Evolutionary conservation across 2,329 filamentous ascomycete species (phyloP).

Genomic region (Cercospora zeae-maydis): DNA sequence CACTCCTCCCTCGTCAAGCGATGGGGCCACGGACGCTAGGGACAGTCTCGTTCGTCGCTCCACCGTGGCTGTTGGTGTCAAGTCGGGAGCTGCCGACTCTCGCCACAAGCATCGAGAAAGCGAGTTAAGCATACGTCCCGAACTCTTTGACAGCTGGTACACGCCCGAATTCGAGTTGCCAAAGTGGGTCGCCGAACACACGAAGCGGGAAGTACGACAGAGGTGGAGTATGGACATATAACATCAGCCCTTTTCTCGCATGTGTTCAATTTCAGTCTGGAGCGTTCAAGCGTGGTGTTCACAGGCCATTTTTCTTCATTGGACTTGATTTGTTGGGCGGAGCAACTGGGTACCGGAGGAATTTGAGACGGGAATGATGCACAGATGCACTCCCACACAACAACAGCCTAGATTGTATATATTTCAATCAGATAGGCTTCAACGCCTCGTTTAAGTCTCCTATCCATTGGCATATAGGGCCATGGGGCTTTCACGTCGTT

Average conservation of each 20-base stretch:
- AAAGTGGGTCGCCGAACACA: slow-evolving; percentile 31
- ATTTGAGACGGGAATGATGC: slow-evolving; percentile 4
- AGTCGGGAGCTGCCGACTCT: slow-evolving; percentile 5
- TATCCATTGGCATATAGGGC: not conserved
- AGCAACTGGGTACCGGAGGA: not conserved
- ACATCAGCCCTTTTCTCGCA: slow-evolving; percentile 5
- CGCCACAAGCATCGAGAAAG: slow-evolving; percentile 21
- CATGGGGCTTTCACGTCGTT: not conserved
- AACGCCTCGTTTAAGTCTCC: not conserved
- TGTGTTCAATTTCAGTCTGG: not conserved
- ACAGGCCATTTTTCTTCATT: not conserved
- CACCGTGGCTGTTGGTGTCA: slow-evolving; percentile 3
- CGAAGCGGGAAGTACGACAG: slow-evolving; percentile 37
- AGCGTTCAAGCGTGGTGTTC: slow-evolving; percentile 15
- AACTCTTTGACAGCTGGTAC: slow-evolving; percentile 34
- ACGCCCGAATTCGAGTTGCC: slow-evolving; percentile 29
- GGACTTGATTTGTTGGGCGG: not conserved
- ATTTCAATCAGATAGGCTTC: slow-evolving; percentile 2
- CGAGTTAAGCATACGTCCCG: slow-evolving; percentile 30
- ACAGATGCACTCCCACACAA: not conserved
- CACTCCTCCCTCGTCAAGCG: slow-evolving; percentile 12
- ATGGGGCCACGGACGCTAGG: not conserved
- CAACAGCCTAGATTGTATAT: slow-evolving; percentile 12
- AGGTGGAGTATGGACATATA: slow-evolving; percentile 40
- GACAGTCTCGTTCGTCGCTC: slow-evolving; percentile 11